Conservation (phyloP, 139 green algal species). For the Nannochloris sp. region DNA sequence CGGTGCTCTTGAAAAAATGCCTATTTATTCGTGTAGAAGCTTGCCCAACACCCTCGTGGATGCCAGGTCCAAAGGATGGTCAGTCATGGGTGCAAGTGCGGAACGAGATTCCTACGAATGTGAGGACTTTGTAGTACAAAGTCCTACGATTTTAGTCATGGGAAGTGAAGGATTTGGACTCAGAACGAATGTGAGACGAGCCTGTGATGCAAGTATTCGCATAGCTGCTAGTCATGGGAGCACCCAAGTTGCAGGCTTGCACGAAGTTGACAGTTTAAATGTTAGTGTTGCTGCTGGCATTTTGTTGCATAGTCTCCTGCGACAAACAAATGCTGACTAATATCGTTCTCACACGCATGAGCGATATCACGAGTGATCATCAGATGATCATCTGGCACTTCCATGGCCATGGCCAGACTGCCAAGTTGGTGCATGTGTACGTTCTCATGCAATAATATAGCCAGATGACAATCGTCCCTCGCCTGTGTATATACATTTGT, state of each 20-base stretch:
- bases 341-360: no score
- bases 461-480: no score
- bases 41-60: conserved; percentile 63
- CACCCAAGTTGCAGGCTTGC: background rate
- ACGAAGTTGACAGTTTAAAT: conserved; percentile 79
- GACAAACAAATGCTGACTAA: no score
- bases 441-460: no score
- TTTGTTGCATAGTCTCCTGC: conserved; percentile 60
- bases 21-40: conserved; percentile 57
- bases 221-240: background rate
- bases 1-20: conserved; percentile 66
- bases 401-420: no score
- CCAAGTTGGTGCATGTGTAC: no score
- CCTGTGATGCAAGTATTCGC: conserved; percentile 33
- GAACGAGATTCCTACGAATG: conserved; percentile 33
- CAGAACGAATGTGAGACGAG: conserved; percentile 57
- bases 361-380: no score
- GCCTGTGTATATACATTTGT: no score
- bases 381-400: no score
- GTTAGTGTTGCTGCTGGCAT: conserved; percentile 86
- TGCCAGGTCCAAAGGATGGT: conserved; percentile 54
- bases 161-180: conserved; percentile 78
- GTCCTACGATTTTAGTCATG: conserved; percentile 80
- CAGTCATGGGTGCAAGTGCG: conserved; percentile 54
- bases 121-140: conserved; percentile 21